A percentile compares a stretch with the other conserved stretches of the same genome.
phyloP scores from a whole-genome alignment of 805 yeast genomes.

The Saccharomycopsis vini region DNA sequence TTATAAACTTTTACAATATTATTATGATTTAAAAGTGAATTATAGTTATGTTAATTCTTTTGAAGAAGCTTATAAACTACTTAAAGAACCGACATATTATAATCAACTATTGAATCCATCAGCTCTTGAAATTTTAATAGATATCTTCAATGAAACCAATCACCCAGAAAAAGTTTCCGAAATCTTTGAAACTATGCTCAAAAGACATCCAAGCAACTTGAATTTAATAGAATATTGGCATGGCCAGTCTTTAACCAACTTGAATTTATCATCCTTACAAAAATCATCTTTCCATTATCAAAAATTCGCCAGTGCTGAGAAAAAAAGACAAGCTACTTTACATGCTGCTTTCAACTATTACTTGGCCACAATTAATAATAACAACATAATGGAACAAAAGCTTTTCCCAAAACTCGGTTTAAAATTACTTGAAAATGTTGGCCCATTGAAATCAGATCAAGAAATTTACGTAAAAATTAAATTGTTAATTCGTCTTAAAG shows the following conservation, averaged over 20 bases:
- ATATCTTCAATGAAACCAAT: conserved; percentile 24
- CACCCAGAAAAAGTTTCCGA: conserved; percentile 24
- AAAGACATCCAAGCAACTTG: conserved; percentile 27
- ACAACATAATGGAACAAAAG: conserved; percentile 36
- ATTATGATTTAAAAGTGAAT: conserved; percentile 24
- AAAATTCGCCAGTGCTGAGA: conserved; percentile 4
- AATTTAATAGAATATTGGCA: conserved; percentile 14
- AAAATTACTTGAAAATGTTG: conserved; percentile 42
- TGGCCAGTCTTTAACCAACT: conserved; percentile 5
- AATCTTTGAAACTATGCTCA: conserved; percentile 31
- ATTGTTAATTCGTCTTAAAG: conserved; percentile 33
- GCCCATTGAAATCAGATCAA: conserved; percentile 50
- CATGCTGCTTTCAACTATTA: conserved; percentile 43
- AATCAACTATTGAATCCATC: conserved; percentile 9
- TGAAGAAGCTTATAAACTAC: conserved; percentile 1
- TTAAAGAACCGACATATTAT: conserved; percentile 8
- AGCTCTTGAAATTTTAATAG: conserved; percentile 24
- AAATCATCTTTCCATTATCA: conserved; percentile 17
- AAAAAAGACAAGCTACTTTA: conserved; percentile 1
- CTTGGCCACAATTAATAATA: conserved; percentile 29
- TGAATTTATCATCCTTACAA: conserved; percentile 12
- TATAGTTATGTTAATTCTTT: conserved; percentile 4
- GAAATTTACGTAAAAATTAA: conserved; percentile 54
- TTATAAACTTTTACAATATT: conserved; percentile 28
- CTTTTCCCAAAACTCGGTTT: conserved; percentile 55